Evolutionary conservation across 495 filamentous ascomycete genomes (phyloP), one percentile per base, ranked within the genome.

Genomic region (Geopyxis carbonaria): DNA sequence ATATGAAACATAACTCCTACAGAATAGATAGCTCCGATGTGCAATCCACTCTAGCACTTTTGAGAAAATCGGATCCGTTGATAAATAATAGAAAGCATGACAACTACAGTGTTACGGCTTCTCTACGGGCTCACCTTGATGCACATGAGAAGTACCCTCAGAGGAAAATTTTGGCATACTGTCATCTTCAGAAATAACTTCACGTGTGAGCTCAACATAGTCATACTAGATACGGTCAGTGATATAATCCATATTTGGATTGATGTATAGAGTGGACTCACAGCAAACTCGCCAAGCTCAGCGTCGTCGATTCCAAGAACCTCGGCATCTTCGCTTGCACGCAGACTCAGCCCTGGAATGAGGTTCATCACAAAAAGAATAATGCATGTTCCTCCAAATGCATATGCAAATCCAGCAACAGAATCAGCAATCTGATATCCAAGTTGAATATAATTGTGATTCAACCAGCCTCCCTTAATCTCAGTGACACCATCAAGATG

Each of bases 201-300:
- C 89, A 36, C 87, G 72, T 27, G 73, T 80, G 43, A 93, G 65
- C 62, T 95, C 87, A 47, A 95, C 87, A 49, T 92, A 95, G 59
- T 95, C 89, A 57, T 97, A 97, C 51, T 55, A 36, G 10, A 11
- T 23, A 5, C 37, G 5, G 31, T 44, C 32, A 43, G 46, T 25
- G 2, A 2, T 18, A 16, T n/a, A 2, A 7, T n/a, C 6, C n/a
- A 33, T n/a, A n/a, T 15, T 7, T 19, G 33, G 33, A 11, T 14
- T 14, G 3, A 33, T 16, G 9, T 15, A 16, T 6, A 33, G 8
- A 33, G 6, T 15, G 2, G 7, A 54, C 51, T 33, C 47, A 55
- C 51, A 27, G 89, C 89, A 60, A 93, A 95, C 64, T 95, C 87
- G 57, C 87, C 87, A 56, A 94, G 87, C 63, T 95, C 84, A 21